A percentile compares a stretch with the other conserved stretches of the same genome.
phyloP scores from a whole-genome alignment of 257 asterid genomes.

The Solanum clarkiae region DNA sequence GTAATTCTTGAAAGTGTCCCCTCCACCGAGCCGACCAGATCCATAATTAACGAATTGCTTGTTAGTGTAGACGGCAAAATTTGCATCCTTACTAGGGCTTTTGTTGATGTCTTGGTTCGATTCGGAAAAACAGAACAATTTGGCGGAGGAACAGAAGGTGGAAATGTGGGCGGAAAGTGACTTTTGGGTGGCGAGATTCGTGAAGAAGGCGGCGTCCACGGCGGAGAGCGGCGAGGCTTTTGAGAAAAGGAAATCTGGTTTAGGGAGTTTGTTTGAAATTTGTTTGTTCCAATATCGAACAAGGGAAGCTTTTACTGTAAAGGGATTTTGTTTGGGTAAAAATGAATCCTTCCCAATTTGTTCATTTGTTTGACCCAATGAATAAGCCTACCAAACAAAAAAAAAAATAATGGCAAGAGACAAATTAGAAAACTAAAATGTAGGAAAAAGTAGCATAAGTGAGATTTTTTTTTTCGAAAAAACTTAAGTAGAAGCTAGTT shows the following conservation, averaged over 20 bases:
- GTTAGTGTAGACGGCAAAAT: conserved; percentile 43
- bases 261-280: conserved; percentile 34
- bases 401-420: conserved; percentile 4
- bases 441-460: neutral
- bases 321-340: conserved; percentile 37
- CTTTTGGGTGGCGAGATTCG: conserved; percentile 40
- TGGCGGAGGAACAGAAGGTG: conserved; percentile 63
- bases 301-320: conserved; percentile 49
- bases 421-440: neutral
- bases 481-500: neutral
- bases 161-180: conserved; percentile 38
- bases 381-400: conserved; percentile 18
- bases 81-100: conserved; percentile 25
- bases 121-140: conserved; percentile 38
- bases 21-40: conserved; percentile 34
- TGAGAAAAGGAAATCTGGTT: conserved; percentile 41
- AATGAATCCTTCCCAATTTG: neutral
- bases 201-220: conserved; percentile 36
- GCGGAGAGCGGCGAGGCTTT: conserved; percentile 75
- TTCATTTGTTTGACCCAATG: conserved; percentile 17
- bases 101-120: neutral
- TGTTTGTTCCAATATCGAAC: conserved; percentile 65
- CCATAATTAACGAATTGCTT: conserved; percentile 54
- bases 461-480: too few species aligned
- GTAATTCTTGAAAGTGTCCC: conserved; percentile 59